Evolutionary conservation across 371 early-diverging fungal genomes (phyloP).

Genomic region (Dichotomocladium elegans): DNA sequence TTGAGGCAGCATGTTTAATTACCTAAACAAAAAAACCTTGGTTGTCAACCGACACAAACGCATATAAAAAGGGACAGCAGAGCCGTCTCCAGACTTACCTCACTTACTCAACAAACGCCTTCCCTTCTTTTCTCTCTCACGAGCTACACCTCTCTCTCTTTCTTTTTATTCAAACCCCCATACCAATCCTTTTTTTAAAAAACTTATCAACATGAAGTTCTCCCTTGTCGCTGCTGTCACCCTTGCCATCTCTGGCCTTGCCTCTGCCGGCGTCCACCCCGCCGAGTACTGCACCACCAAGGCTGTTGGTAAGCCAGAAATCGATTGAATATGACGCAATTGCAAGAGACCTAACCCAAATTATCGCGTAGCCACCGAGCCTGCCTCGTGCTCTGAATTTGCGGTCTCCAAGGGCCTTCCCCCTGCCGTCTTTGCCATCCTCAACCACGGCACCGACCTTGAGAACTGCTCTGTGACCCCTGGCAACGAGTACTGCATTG

Average conservation of each 20-base stretch:
- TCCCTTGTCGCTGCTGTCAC: slow-evolving; percentile 11
- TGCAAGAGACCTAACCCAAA: no score
- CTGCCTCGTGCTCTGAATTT: slow-evolving; percentile 10
- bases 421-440: slow-evolving; percentile 8
- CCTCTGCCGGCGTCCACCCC: slow-evolving; percentile 8
- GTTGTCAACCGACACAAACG: neutral
- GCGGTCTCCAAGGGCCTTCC: slow-evolving; percentile 11
- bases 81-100: slow-evolving; percentile 1
- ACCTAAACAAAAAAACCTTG: slow-evolving; percentile 3
- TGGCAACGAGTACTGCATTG: slow-evolving; percentile 5
- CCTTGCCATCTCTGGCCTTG: slow-evolving; percentile 8
- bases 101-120: neutral
- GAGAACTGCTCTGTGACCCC: neutral
- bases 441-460: slow-evolving; percentile 11
- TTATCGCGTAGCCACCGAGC: slow-evolving; percentile 2
- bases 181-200: slow-evolving; percentile 5
- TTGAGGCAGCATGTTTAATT: slow-evolving; percentile 6
- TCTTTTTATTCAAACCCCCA: slow-evolving; percentile 4
- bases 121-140: no score
- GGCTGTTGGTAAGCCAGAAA: slow-evolving; percentile 7
- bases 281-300: neutral
- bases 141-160: no score
- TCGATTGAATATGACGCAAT: no score
- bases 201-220: slow-evolving; percentile 17
- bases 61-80: slow-evolving; percentile 4